Conservation (phyloP, 352 stramenopile genomes). For the Globisporangium cylindrosporum region DNA sequence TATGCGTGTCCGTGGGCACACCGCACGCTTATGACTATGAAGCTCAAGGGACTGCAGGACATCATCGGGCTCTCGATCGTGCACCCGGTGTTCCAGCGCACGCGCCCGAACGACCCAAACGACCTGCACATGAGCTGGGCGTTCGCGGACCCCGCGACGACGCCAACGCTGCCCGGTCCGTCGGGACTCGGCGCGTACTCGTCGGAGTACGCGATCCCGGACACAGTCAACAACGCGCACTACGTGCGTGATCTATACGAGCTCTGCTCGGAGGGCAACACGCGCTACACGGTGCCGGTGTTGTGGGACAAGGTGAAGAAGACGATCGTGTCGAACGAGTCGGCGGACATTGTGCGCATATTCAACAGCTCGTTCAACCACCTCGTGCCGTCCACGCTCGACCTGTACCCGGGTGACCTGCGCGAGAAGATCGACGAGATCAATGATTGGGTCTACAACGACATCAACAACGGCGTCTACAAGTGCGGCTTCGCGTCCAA, state of each 20-base stretch:
- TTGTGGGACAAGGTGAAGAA: slow-evolving; percentile 90
- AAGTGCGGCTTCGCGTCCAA: slow-evolving; percentile 89
- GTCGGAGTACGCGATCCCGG: slow-evolving; percentile 54
- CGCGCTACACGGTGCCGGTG: slow-evolving; percentile 88
- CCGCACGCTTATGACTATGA: slow-evolving; percentile 80
- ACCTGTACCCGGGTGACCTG: slow-evolving; percentile 80
- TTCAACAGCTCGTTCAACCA: slow-evolving; percentile 82
- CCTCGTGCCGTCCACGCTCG: slow-evolving; percentile 60
- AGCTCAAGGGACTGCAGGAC: slow-evolving; percentile 95
- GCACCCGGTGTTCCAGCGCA: slow-evolving; percentile 82
- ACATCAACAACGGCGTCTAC: slow-evolving; percentile 93
- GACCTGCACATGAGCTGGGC: slow-evolving; percentile 78
- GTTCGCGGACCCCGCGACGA: slow-evolving; percentile 69
- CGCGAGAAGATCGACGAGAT: slow-evolving; percentile 84
- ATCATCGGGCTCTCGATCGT: slow-evolving; percentile 93
- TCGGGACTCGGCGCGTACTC: slow-evolving; percentile 71
- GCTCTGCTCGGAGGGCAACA: slow-evolving; percentile 65
- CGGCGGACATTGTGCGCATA: slow-evolving; percentile 92
- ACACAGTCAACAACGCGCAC: slow-evolving; percentile 61
- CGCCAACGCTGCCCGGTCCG: slow-evolving; percentile 55
- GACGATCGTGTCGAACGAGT: slow-evolving; percentile 95
- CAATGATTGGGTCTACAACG: slow-evolving; percentile 91
- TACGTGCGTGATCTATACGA: slow-evolving; percentile 84
- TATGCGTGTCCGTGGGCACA: slow-evolving; percentile 92
- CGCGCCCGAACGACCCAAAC: slow-evolving; percentile 62